These are phyloP conservation scores for Auricularia sp. DNA, from an alignment of 768 basidiomycete genomes.

Conservation along the genomic window DNA sequence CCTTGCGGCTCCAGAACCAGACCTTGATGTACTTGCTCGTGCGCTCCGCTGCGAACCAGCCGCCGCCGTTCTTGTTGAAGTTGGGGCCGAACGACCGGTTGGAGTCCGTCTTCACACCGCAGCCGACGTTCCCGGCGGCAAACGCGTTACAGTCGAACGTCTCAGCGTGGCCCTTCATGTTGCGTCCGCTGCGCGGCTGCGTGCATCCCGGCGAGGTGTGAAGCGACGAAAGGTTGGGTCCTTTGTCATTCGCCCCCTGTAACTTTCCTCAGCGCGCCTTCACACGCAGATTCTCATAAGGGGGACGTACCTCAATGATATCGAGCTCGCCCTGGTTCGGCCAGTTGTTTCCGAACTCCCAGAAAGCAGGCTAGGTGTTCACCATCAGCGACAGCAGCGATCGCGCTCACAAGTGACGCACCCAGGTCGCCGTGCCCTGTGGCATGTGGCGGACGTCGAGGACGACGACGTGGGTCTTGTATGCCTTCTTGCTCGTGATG, in stretches of 20 bases:
- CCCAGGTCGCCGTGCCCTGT: conserved; percentile 5
- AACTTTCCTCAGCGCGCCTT: no score
- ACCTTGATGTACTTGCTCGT: conserved; percentile 10
- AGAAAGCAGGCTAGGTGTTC: background rate
- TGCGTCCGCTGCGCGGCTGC: conserved; percentile 29
- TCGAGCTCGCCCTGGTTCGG: conserved; percentile 13
- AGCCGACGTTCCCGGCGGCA: conserved; percentile 50
- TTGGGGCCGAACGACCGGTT: conserved; percentile 9
- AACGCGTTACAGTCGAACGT: conserved; percentile 42
- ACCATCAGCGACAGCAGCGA: background rate
- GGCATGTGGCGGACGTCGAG: conserved; percentile 10
- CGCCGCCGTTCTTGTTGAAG: conserved; percentile 11
- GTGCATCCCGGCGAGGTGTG: conserved; percentile 44
- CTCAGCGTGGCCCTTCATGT: conserved; percentile 37
- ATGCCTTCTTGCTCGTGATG: conserved; percentile 42
- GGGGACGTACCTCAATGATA: conserved; percentile 14
- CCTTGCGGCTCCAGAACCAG: conserved; percentile 23
- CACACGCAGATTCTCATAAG: no score
- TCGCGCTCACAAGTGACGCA: background rate
- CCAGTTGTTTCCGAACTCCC: conserved; percentile 7
- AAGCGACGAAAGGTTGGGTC: conserved; percentile 39
- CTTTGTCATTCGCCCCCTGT: background rate
- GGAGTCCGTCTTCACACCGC: conserved; percentile 35
- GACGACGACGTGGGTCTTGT: conserved; percentile 42
- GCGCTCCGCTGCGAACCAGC: conserved; percentile 15